Evolutionary conservation across 805 yeast species (phyloP).

Genomic region (Suhomyces vadensis): DNA sequence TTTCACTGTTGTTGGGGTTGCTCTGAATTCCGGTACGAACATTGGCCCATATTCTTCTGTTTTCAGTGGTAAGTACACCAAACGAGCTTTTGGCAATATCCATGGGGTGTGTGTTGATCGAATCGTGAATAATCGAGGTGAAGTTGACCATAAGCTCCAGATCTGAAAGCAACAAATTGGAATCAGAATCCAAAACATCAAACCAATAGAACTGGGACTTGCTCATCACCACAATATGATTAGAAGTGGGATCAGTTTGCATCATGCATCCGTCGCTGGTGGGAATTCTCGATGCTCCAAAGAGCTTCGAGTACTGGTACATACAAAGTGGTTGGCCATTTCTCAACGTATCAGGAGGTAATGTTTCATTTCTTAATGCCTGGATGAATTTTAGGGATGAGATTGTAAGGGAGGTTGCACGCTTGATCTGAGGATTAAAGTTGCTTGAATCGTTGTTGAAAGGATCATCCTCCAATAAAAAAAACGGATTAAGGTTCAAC

Average conservation of each 20-base stretch:
- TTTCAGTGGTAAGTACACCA: conserved; percentile 89
- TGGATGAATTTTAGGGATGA: conserved; percentile 78
- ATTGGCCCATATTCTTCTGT: conserved; percentile 83
- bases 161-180: conserved; percentile 72
- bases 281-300: conserved; percentile 88
- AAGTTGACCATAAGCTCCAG: conserved; percentile 74
- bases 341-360: conserved; percentile 68
- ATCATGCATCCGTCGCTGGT: conserved; percentile 76
- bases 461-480: conserved; percentile 88
- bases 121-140: conserved; percentile 74
- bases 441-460: conserved; percentile 54
- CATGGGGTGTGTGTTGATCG: conserved; percentile 49
- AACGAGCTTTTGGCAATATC: conserved; percentile 77
- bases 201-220: conserved; percentile 94
- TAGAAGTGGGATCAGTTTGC: conserved; percentile 75
- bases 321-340: conserved; percentile 71
- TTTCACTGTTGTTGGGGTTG: conserved; percentile 62
- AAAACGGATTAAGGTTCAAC: conserved; percentile 87
- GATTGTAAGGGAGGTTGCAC: conserved; percentile 78
- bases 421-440: conserved; percentile 57
- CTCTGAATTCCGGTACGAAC: conserved; percentile 51
- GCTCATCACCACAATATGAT: conserved; percentile 78
- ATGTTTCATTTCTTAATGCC: conserved; percentile 72
- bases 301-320: conserved; percentile 87
- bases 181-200: conserved; percentile 76